phyloP scores from a whole-genome alignment of 768 basidiomycete species.

The Russula vinacea region DNA sequence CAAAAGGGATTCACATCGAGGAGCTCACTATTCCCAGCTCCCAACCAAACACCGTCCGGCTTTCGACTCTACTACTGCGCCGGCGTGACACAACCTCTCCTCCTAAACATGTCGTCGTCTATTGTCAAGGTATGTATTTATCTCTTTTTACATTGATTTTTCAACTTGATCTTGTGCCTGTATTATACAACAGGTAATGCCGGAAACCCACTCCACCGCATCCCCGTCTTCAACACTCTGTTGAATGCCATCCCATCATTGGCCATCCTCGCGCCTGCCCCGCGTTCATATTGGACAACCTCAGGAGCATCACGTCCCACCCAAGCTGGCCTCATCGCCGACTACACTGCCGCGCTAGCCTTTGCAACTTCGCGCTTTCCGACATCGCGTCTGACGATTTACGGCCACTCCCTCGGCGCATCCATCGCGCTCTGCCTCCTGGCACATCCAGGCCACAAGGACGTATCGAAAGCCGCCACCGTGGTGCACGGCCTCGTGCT shows the following conservation, averaged over 20 bases:
- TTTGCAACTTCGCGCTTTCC: constrained; percentile 40
- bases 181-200: constrained; percentile 42
- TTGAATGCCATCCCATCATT: constrained; percentile 30
- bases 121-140: constrained; percentile 37
- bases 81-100: neutral
- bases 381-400: constrained; percentile 37
- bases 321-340: constrained; percentile 40
- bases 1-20: constrained; percentile 33
- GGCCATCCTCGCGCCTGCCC: constrained; percentile 43
- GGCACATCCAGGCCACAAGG: constrained; percentile 21
- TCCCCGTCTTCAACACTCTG: constrained; percentile 43
- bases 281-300: constrained; percentile 52
- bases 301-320: constrained; percentile 39
- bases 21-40: constrained; percentile 34
- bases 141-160: neutral
- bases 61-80: constrained; percentile 35
- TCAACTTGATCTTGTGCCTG: neutral
- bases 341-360: constrained; percentile 40
- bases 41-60: constrained; percentile 22
- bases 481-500: constrained; percentile 42
- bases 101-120: constrained; percentile 36
- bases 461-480: neutral
- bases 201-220: constrained; percentile 46
- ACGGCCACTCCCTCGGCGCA: constrained; percentile 51
- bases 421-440: constrained; percentile 44